Evolutionary conservation across 495 filamentous ascomycete species (phyloP).

Genomic region (Lophium mytilinum): DNA sequence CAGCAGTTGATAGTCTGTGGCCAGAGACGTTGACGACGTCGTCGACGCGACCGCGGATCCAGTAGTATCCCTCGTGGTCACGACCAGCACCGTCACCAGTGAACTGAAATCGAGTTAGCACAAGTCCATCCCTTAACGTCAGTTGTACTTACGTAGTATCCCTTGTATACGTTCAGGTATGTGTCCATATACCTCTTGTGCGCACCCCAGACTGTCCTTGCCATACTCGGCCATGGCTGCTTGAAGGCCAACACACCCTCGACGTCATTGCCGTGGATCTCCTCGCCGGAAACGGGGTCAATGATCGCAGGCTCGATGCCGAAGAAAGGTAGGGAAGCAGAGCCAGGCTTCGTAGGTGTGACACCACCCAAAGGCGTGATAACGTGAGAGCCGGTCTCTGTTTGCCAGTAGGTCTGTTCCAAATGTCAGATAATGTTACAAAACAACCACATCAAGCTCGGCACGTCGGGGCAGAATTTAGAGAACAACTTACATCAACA

Average conservation of each 20-base stretch:
- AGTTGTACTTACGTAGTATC: constrained; percentile 73
- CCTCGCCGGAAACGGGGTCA: constrained; percentile 89
- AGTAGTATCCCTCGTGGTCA: constrained; percentile 98
- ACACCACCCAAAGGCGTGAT: constrained; percentile 69
- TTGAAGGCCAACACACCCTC: constrained; percentile 98
- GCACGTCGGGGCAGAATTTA: too few species aligned
- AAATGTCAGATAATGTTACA: constrained; percentile 9
- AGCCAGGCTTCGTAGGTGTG: constrained; percentile 72
- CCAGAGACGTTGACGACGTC: constrained; percentile 98
- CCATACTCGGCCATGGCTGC: constrained; percentile 98
- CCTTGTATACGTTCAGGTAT: constrained; percentile 95
- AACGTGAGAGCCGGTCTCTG: constrained; percentile 94
- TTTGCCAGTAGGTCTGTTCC: constrained; percentile 98
- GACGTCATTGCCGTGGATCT: constrained; percentile 92
- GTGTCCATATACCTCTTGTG: constrained; percentile 99
- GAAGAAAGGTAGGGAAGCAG: constrained; percentile 82
- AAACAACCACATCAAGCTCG: too few species aligned
- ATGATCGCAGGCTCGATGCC: constrained; percentile 98
- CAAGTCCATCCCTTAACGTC: neutral
- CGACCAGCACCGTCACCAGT: constrained; percentile 95
- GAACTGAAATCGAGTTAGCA: constrained; percentile 55
- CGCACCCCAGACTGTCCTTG: constrained; percentile 93
- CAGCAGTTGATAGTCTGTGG: constrained; percentile 91
- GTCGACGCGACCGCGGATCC: constrained; percentile 98
- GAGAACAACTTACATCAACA: constrained; percentile 69